A percentile compares a stretch with the other conserved stretches of the same genome.
These are phyloP conservation scores for Mitragyna speciosa DNA, from an alignment of 257 asterid species.

Conservation along the genomic window DNA sequence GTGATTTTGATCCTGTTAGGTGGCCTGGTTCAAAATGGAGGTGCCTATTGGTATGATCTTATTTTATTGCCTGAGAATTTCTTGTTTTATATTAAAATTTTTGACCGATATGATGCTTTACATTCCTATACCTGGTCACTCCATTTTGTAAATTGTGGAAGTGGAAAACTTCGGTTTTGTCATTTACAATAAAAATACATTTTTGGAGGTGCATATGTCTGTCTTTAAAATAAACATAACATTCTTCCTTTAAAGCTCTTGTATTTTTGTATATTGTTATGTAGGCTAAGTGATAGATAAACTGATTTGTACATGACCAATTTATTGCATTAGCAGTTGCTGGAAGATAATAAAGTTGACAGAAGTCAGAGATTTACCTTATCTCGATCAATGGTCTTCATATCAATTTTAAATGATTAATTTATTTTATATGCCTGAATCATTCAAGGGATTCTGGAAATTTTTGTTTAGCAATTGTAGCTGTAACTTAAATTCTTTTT, in stretches of 20 bases:
- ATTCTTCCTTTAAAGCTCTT: too few species aligned
- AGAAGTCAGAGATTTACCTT: neutral
- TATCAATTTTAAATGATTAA: neutral
- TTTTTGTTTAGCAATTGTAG: neutral
- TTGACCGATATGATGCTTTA: neutral
- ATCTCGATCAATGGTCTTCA: neutral
- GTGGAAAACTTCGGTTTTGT: neutral
- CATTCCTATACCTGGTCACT: neutral
- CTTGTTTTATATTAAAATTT: neutral
- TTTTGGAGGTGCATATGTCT: neutral
- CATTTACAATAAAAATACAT: neutral
- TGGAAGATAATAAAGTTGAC: neutral
- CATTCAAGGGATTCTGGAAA: neutral
- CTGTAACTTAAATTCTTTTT: neutral
- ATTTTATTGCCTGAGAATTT: neutral
- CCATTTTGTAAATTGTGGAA: neutral
- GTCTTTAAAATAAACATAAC: neutral
- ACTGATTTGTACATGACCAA: too few species aligned
- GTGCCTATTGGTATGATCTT: constrained; percentile 67
- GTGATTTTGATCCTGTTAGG: constrained; percentile 76
- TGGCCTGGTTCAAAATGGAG: constrained; percentile 99
- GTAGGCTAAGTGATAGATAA: too few species aligned
- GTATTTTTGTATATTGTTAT: too few species aligned
- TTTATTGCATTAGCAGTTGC: too few species aligned
- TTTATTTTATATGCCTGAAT: neutral